Evolutionary conservation across 116 monocot genomes (phyloP).

Genomic region (Zostera marina): DNA sequence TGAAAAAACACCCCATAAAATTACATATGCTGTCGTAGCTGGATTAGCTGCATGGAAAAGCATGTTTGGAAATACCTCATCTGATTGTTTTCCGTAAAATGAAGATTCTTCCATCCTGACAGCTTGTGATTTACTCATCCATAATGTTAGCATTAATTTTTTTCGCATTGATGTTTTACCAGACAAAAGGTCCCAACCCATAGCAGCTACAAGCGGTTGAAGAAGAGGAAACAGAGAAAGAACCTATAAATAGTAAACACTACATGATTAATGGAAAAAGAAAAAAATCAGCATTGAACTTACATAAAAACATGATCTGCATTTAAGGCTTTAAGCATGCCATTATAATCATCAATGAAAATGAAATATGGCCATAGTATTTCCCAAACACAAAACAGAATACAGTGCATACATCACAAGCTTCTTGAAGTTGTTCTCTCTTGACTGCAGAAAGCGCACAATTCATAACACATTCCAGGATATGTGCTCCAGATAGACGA

Average conservation of each 20-base stretch:
- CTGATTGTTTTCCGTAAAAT: slow-evolving; percentile 38
- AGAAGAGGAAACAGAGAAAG: slow-evolving; percentile 88
- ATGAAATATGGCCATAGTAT: neutral
- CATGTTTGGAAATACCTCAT: slow-evolving; percentile 42
- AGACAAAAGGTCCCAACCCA: slow-evolving; percentile 87
- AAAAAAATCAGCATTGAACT: neutral
- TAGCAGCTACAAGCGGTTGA: slow-evolving; percentile 80
- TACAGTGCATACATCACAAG: slow-evolving; percentile 63
- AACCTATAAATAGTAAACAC: slow-evolving; percentile 29
- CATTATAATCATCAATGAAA: neutral
- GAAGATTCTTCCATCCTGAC: slow-evolving; percentile 62
- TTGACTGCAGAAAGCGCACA: slow-evolving; percentile 48
- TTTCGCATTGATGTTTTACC: slow-evolving; percentile 55
- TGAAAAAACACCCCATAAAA: too few species aligned
- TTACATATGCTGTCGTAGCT: too few species aligned
- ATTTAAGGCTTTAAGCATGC: neutral
- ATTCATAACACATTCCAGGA: slow-evolving; percentile 62
- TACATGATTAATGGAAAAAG: neutral
- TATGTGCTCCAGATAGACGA: slow-evolving; percentile 60
- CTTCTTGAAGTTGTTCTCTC: slow-evolving; percentile 72
- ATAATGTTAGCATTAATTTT: slow-evolving; percentile 60
- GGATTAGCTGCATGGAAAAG: too few species aligned
- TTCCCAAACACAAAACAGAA: slow-evolving; percentile 1
- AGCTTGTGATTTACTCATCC: slow-evolving; percentile 83
- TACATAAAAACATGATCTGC: neutral